Evolutionary conservation across 78 protist genomes (phyloP).

Genomic region (Cavenderia fasciculata): DNA sequence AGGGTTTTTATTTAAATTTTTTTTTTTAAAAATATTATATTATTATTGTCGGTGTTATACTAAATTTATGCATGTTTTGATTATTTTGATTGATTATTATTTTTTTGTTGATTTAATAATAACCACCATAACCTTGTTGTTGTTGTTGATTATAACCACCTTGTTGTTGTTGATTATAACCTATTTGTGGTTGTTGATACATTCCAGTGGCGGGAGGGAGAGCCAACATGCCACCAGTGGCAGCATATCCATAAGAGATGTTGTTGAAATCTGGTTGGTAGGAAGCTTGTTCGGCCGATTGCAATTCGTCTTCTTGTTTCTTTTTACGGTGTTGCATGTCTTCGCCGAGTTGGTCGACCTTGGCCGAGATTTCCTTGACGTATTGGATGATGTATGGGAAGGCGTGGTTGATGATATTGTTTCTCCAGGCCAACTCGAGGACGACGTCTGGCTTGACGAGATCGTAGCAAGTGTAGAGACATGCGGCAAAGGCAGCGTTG

Average conservation of each 20-base stretch:
- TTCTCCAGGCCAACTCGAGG: slow-evolving; percentile 98
- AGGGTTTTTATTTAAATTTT: too few species aligned
- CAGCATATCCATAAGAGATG: slow-evolving; percentile 59
- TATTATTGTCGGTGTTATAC: too few species aligned
- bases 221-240: slow-evolving; percentile 75
- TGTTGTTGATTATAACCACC: background rate
- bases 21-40: too few species aligned
- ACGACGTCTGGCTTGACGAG: slow-evolving; percentile 95
- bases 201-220: slow-evolving; percentile 58
- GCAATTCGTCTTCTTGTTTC: slow-evolving; percentile 73
- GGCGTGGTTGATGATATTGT: slow-evolving; percentile 95
- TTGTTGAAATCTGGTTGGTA: slow-evolving; percentile 72
- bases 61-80: too few species aligned
- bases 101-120: too few species aligned
- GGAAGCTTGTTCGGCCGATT: slow-evolving; percentile 31
- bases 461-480: slow-evolving; percentile 97
- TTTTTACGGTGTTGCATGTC: slow-evolving; percentile 50
- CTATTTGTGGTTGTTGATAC: slow-evolving; percentile 8
- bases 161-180: background rate
- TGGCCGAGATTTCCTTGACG: slow-evolving; percentile 52
- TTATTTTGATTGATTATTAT: too few species aligned
- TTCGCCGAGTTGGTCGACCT: slow-evolving; percentile 47
- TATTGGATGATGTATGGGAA: slow-evolving; percentile 99
- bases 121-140: slow-evolving; percentile 40
- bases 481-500: slow-evolving; percentile 96